phyloP scores from a whole-genome alignment of 305 asterid genomes.

The Solanum aculeatissimum region DNA sequence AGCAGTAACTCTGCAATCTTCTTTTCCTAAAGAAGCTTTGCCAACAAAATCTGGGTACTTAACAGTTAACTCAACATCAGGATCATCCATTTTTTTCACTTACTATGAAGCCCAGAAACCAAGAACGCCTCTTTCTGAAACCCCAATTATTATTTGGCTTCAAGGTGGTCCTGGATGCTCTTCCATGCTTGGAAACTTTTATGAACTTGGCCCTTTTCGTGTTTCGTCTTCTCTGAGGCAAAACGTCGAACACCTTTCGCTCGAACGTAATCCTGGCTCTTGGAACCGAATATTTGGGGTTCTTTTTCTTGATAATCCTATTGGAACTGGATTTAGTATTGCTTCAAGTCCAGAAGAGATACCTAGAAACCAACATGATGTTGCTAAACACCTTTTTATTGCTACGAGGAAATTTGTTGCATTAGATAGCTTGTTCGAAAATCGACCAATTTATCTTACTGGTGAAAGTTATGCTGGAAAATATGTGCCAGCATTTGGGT shows the following conservation, averaged over 20 bases:
- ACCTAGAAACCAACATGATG: constrained; percentile 57
- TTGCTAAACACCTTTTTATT: constrained; percentile 47
- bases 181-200: constrained; percentile 61
- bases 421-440: constrained; percentile 29
- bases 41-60: constrained; percentile 85
- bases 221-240: constrained; percentile 10
- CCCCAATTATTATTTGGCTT: constrained; percentile 79
- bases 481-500: constrained; percentile 31
- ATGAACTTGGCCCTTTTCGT: constrained; percentile 69
- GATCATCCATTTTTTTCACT: constrained; percentile 72
- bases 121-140: constrained; percentile 17
- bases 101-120: constrained; percentile 60
- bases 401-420: constrained; percentile 44
- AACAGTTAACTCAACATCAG: constrained; percentile 52
- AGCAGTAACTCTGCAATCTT: constrained; percentile 10
- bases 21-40: constrained; percentile 55
- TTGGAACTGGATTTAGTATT: constrained; percentile 71
- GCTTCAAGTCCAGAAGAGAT: constrained; percentile 55
- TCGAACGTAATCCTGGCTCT: constrained; percentile 47
- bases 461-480: constrained; percentile 55
- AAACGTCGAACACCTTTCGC: constrained; percentile 18
- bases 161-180: constrained; percentile 96
- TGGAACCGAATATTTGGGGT: constrained; percentile 75
- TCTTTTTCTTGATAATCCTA: constrained; percentile 77
- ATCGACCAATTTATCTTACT: constrained; percentile 25